phyloP scores from a whole-genome alignment of 352 stramenopile species.

The Globisporangium carolinianum region DNA sequence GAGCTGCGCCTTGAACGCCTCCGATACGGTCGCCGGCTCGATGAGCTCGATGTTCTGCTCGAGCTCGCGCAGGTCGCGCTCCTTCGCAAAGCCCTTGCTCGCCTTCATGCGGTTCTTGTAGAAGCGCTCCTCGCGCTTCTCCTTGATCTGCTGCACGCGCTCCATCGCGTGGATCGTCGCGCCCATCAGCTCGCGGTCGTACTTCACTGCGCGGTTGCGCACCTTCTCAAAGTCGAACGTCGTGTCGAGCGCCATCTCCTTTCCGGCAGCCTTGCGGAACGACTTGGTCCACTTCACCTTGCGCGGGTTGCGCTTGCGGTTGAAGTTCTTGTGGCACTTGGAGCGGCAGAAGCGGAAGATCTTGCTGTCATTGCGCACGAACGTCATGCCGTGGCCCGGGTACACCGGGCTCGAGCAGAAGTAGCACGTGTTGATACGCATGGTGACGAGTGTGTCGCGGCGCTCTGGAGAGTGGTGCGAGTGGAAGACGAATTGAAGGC shows the following conservation, averaged over 20 bases:
- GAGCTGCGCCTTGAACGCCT: conserved; percentile 77
- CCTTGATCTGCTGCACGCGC: conserved; percentile 96
- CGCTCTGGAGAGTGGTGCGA: too few relatives aligned
- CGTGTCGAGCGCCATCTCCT: conserved; percentile 99
- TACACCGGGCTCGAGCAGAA: conserved; percentile 99
- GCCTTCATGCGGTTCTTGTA: conserved; percentile 97
- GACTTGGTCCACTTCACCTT: conserved; percentile 99
- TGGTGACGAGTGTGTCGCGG: conserved; percentile 19
- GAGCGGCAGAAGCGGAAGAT: conserved; percentile 99
- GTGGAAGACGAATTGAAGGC: too few relatives aligned
- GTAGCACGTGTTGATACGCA: conserved; percentile 99
- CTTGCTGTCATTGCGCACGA: conserved; percentile 99
- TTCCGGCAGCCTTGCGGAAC: conserved; percentile 96
- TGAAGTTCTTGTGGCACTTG: conserved; percentile 99
- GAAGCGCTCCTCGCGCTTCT: conserved; percentile 94
- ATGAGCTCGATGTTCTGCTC: conserved; percentile 85
- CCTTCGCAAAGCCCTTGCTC: conserved; percentile 73
- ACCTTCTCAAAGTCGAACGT: conserved; percentile 99
- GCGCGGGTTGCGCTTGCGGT: conserved; percentile 99
- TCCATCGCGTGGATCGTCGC: conserved; percentile 99
- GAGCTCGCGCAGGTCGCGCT: conserved; percentile 73
- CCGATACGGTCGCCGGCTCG: conserved; percentile 53
- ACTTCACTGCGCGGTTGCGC: conserved; percentile 98
- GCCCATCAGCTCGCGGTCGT: conserved; percentile 98
- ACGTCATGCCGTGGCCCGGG: conserved; percentile 98